phyloP scores from a whole-genome alignment of 192 early-diverging fungal species.

The Spizellomyces sp. region DNA sequence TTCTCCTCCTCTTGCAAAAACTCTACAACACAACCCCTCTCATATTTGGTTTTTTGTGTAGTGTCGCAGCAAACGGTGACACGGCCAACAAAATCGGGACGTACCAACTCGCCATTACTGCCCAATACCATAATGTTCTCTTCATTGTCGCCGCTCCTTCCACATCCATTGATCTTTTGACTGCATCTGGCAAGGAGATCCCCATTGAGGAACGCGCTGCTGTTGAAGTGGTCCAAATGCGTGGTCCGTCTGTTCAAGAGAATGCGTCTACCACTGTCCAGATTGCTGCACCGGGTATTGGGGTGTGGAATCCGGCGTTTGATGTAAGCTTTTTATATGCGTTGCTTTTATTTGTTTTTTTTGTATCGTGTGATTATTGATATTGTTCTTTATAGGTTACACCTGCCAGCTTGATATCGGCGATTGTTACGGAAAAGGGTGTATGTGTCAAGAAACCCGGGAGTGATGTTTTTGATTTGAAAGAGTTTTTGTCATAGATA shows the following conservation, averaged over 20 bases:
- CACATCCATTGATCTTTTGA: slow-evolving; percentile 85
- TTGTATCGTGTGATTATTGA: slow-evolving; percentile 10
- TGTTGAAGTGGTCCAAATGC: slow-evolving; percentile 72
- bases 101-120: slow-evolving; percentile 94
- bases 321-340: slow-evolving; percentile 57
- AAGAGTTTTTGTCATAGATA: slow-evolving; percentile 4
- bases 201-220: slow-evolving; percentile 80
- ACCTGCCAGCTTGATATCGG: slow-evolving; percentile 81
- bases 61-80: slow-evolving; percentile 93
- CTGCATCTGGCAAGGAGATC: slow-evolving; percentile 72
- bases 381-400: slow-evolving; percentile 61
- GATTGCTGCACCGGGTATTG: slow-evolving; percentile 80
- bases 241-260: slow-evolving; percentile 54
- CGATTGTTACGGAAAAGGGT: slow-evolving; percentile 91
- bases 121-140: slow-evolving; percentile 75
- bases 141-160: slow-evolving; percentile 98
- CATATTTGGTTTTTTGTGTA: not conserved
- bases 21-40: not conserved
- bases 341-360: not conserved
- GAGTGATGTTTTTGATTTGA: slow-evolving; percentile 44
- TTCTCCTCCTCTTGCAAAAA: not conserved
- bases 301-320: slow-evolving; percentile 98
- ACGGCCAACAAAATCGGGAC: slow-evolving; percentile 99
- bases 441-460: slow-evolving; percentile 58
- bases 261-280: slow-evolving; percentile 58